Evolutionary conservation across 148 eudicot genomes (phyloP).

Genomic region (Nepenthes mirabilis): DNA sequence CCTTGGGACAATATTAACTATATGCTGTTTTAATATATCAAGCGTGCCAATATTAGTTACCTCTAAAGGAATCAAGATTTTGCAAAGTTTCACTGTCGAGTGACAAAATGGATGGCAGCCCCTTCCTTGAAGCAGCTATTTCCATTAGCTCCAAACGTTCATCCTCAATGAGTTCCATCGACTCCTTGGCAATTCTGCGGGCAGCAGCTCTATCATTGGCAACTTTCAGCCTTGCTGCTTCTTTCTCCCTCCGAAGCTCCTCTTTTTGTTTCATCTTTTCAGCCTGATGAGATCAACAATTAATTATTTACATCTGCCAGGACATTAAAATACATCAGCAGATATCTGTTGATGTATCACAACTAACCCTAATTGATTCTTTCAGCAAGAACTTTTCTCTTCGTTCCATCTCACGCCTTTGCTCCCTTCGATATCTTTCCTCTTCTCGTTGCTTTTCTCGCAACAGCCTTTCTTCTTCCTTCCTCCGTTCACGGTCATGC

Average conservation of each 20-base stretch:
- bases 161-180: conserved; percentile 83
- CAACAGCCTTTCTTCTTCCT: conserved; percentile 81
- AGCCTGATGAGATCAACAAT: conserved; percentile 26
- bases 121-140: conserved; percentile 61
- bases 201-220: conserved; percentile 91
- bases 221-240: conserved; percentile 84
- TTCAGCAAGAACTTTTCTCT: conserved; percentile 67
- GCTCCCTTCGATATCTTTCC: conserved; percentile 78
- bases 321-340: conserved; percentile 1
- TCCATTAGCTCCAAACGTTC: conserved; percentile 92
- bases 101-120: conserved; percentile 62
- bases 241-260: conserved; percentile 75
- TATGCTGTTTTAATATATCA: neutral
- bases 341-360: neutral
- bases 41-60: conserved; percentile 20
- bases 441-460: conserved; percentile 92
- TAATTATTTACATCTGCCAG: conserved; percentile 2
- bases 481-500: conserved; percentile 79
- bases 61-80: conserved; percentile 60
- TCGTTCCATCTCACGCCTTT: conserved; percentile 90
- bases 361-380: conserved; percentile 69
- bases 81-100: conserved; percentile 68
- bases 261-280: conserved; percentile 82
- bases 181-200: conserved; percentile 87
- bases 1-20: neutral